Base-by-base conservation (phyloP, 352 stramenopile species). In the Globisporangium canariense region DNA sequence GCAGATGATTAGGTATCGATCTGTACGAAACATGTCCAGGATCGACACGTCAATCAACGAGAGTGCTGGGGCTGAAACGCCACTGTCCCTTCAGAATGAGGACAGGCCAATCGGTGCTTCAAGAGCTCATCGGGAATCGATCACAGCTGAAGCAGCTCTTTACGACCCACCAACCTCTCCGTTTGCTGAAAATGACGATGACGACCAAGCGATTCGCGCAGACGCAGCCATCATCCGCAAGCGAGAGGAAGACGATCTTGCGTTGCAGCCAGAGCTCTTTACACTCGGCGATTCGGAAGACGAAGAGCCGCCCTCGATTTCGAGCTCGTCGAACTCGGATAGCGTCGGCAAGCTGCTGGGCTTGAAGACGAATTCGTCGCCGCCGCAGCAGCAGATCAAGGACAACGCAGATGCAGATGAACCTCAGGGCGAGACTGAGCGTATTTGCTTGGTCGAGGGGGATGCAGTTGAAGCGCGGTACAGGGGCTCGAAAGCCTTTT, bases 141-240 rank as follows among this genome's bases (percentile, higher is more conserved):
- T 1, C 3, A 6, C 18, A 22, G 43, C 43, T 8, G 47, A 53
- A 4, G 10, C 47, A 36, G 57, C 20, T 43, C 18, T 62, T 4
- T 61, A 53, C 41, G 56, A 61, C 22, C 40, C 56, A 30, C 5
- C 56, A 3, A 18, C 25, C 25, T 62, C 57, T 22, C 28, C 57
- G n/a, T 49, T 55, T 20, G 43, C 9, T 11, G 25, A 45, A 2
- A 49, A 56, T 53, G 41, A 53, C 13, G 60, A 60, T 28, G 46
- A 64, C 11, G 58, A 64, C 34, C 34, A 38, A 20, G 59, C 22
- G n/a, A 60, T 61, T 50, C 52, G 51, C 22, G 60, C 52, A 4
- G 60, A 66, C 18, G 51, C 60, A 20, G 52, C 60, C 22, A 66
- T 47, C 50, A 56, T 61, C 18, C 25, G 41, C 34, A 32, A 55